Percentiles rank a stretch among this genome's conserved stretches.
Evolutionary conservation across 495 filamentous ascomycete genomes (phyloP).

Genomic region (Penicillium steckii): DNA sequence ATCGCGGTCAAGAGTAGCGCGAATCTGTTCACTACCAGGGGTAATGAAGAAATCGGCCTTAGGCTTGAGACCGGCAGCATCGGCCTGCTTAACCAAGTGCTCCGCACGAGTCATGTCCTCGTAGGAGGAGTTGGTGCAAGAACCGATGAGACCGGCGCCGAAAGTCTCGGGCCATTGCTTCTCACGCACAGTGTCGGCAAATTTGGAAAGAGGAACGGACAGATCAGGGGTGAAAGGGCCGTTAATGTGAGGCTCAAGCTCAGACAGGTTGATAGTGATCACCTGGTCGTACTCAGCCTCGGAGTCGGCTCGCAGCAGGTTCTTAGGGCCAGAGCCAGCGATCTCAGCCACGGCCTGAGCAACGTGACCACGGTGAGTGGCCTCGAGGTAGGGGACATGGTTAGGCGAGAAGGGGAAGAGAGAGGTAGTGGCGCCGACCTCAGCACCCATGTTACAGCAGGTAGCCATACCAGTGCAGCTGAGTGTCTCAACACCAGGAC

Average conservation of each 20-base stretch:
- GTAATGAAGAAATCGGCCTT: slow-evolving; percentile 93
- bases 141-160: slow-evolving; percentile 90
- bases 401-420: slow-evolving; percentile 79
- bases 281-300: slow-evolving; percentile 84
- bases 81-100: slow-evolving; percentile 85
- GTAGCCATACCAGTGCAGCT: slow-evolving; percentile 94
- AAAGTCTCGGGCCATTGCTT: slow-evolving; percentile 90
- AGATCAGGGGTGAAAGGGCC: slow-evolving; percentile 95
- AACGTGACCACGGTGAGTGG: slow-evolving; percentile 77
- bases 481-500: slow-evolving; percentile 82
- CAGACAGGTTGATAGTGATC: slow-evolving; percentile 87
- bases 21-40: slow-evolving; percentile 93
- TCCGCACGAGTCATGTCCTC: slow-evolving; percentile 97
- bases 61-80: slow-evolving; percentile 81
- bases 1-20: slow-evolving; percentile 86
- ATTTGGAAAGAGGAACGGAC: slow-evolving; percentile 85
- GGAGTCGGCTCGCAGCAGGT: slow-evolving; percentile 71
- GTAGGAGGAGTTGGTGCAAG: slow-evolving; percentile 98
- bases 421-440: slow-evolving; percentile 95
- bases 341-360: slow-evolving; percentile 48
- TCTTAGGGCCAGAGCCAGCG: slow-evolving; percentile 44
- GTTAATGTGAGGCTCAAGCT: slow-evolving; percentile 94
- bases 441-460: slow-evolving; percentile 87
- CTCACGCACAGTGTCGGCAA: slow-evolving; percentile 75
- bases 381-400: slow-evolving; percentile 74